Conservation (phyloP, 257 asterid species). For the Capsicum pubescens region DNA sequence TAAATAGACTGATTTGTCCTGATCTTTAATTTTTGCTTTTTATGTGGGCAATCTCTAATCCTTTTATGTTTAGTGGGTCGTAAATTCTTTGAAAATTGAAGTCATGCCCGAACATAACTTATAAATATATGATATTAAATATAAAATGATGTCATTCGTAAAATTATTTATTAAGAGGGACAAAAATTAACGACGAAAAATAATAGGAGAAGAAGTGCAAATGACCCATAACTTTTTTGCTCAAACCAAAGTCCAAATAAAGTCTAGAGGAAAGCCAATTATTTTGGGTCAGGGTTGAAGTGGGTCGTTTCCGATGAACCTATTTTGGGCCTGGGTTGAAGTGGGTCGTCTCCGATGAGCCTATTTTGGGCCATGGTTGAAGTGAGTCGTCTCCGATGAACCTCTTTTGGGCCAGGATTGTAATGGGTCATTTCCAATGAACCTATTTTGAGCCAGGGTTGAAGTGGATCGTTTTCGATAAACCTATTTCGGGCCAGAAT, state of each 20-base stretch:
- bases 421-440: too few species aligned
- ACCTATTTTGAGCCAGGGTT: too few species aligned
- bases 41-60: too few species aligned
- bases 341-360: too few species aligned
- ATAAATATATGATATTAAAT: neutral
- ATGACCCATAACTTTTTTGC: neutral
- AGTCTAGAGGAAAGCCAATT: neutral
- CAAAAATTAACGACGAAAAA: neutral
- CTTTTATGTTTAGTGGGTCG: neutral
- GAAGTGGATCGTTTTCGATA: too few species aligned
- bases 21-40: neutral
- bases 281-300: neutral
- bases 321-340: too few species aligned
- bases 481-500: too few species aligned
- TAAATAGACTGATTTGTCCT: neutral
- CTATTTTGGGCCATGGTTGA: too few species aligned
- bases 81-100: neutral
- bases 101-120: neutral
- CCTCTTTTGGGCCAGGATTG: too few species aligned
- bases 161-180: neutral
- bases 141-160: neutral
- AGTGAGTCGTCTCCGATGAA: too few species aligned
- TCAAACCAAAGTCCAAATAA: neutral
- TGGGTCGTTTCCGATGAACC: neutral
- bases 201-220: neutral